Percentiles rank a stretch among this genome's conserved stretches.
Evolutionary conservation across 208 protist species (phyloP).

Genomic region (Leptomonas pyrrhocoris): DNA sequence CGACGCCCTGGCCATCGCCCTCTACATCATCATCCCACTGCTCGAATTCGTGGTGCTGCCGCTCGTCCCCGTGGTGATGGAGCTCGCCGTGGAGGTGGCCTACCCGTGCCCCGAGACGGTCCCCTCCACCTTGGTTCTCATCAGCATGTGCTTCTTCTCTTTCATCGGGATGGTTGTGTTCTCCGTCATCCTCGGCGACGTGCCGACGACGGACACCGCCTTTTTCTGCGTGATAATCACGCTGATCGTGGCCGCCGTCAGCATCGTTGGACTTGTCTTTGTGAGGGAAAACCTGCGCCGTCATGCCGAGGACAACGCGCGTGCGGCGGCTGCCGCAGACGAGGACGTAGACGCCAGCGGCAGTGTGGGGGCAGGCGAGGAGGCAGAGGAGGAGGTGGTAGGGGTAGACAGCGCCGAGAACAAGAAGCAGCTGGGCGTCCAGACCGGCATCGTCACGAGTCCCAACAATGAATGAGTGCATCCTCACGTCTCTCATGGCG

Average conservation of each 20-base stretch:
- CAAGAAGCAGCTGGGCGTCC: background rate
- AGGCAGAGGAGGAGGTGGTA: background rate
- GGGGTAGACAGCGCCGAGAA: background rate
- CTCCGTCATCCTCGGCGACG: slow-evolving; percentile 46
- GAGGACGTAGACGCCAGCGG: slow-evolving; percentile 5
- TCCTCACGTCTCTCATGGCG: background rate
- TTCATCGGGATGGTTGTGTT: slow-evolving; percentile 51
- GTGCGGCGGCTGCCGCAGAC: background rate
- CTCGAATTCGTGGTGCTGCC: slow-evolving; percentile 46
- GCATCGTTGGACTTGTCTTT: slow-evolving; percentile 28
- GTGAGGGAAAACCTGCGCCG: slow-evolving; percentile 37
- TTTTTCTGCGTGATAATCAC: slow-evolving; percentile 42
- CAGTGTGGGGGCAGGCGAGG: background rate
- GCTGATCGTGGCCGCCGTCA: slow-evolving; percentile 16
- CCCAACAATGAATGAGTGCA: background rate
- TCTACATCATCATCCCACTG: slow-evolving; percentile 46
- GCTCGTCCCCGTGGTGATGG: slow-evolving; percentile 53
- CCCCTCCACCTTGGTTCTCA: slow-evolving; percentile 37
- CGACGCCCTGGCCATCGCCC: slow-evolving; percentile 4
- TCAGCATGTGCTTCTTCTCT: slow-evolving; percentile 42
- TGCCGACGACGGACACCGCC: slow-evolving; percentile 24
- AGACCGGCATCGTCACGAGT: slow-evolving; percentile 9
- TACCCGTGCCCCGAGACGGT: slow-evolving; percentile 54
- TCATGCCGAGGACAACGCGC: slow-evolving; percentile 11
- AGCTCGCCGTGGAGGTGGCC: slow-evolving; percentile 59